phyloP scores from a whole-genome alignment of 2,329 filamentous ascomycete species.

The Clarireedia homoeocarpa region DNA sequence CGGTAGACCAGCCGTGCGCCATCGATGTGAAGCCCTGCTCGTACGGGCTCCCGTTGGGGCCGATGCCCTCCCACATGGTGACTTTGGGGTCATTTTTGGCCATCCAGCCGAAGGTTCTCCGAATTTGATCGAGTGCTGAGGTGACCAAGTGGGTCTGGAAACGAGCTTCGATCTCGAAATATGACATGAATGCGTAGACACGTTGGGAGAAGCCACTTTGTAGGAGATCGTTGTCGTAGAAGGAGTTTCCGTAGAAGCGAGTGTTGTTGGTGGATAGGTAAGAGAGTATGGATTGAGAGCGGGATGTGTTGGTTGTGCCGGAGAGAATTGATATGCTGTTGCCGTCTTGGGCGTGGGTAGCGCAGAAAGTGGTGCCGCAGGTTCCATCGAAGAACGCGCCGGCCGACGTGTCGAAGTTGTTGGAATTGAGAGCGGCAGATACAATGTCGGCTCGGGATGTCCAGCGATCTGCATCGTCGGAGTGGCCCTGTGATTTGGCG shows the following conservation, averaged over 20 bases:
- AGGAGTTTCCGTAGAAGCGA: slow-evolving; percentile 41
- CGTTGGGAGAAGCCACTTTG: slow-evolving; percentile 34
- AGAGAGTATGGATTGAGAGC: slow-evolving; percentile 31
- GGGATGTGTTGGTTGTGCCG: slow-evolving; percentile 27
- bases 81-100: slow-evolving; percentile 36
- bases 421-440: slow-evolving; percentile 30
- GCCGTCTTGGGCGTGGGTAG: slow-evolving; percentile 41
- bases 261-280: slow-evolving; percentile 34
- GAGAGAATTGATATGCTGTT: slow-evolving; percentile 40
- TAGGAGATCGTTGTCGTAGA: slow-evolving; percentile 40
- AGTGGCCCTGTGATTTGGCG: slow-evolving; percentile 29
- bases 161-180: slow-evolving; percentile 44
- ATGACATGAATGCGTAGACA: slow-evolving; percentile 45
- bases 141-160: slow-evolving; percentile 31
- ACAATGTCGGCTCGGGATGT: slow-evolving; percentile 30
- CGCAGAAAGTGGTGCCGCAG: slow-evolving; percentile 17
- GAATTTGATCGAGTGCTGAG: slow-evolving; percentile 38
- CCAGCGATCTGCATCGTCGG: slow-evolving; percentile 35
- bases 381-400: slow-evolving; percentile 41
- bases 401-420: slow-evolving; percentile 33
- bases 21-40: slow-evolving; percentile 40
- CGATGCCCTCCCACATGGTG: slow-evolving; percentile 46
- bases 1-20: slow-evolving; percentile 45
- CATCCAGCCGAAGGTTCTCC: slow-evolving; percentile 44
- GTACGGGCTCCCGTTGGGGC: slow-evolving; percentile 35